Conservation (phyloP, 1,284 basidiomycete species). For the Rhodotorula mucilaginosa region DNA sequence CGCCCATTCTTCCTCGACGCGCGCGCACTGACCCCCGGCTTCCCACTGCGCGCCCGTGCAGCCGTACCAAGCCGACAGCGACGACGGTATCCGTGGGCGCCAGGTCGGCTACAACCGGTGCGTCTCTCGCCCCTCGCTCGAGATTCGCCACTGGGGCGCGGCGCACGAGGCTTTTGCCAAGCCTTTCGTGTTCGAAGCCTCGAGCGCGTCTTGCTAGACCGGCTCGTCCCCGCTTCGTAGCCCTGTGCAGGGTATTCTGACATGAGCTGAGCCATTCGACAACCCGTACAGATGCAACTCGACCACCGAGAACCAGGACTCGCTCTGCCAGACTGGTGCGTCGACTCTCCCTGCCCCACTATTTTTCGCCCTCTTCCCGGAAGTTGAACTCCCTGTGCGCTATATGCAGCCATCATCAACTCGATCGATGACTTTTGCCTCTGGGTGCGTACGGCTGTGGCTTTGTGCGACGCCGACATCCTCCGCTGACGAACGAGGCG, state of each 20-base stretch:
- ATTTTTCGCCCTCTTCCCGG: not conserved
- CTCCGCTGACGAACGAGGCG: not conserved
- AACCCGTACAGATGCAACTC: slow-evolving; percentile 22
- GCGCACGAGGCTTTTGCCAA: not conserved
- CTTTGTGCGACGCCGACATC: no score
- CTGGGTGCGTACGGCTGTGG: not conserved
- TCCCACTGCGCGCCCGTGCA: not conserved
- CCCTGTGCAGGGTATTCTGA: not conserved
- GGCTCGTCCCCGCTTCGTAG: not conserved
- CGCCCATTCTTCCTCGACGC: no score
- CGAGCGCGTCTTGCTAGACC: not conserved
- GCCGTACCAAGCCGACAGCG: slow-evolving; percentile 35
- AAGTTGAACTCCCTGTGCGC: no score
- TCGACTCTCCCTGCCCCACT: not conserved
- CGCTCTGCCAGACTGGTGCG: slow-evolving; percentile 61
- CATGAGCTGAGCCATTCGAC: not conserved
- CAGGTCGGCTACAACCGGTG: slow-evolving; percentile 35
- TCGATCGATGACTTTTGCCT: slow-evolving; percentile 16
- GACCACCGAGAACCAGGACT: slow-evolving; percentile 52
- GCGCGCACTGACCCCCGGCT: not conserved
- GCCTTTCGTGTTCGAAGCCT: not conserved
- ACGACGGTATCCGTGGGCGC: slow-evolving; percentile 21
- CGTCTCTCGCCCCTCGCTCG: not conserved
- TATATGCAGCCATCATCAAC: slow-evolving; percentile 41
- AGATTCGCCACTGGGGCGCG: not conserved